Base-by-base conservation (phyloP, 352 stramenopile species). In the Phytophthora cactorum region DNA sequence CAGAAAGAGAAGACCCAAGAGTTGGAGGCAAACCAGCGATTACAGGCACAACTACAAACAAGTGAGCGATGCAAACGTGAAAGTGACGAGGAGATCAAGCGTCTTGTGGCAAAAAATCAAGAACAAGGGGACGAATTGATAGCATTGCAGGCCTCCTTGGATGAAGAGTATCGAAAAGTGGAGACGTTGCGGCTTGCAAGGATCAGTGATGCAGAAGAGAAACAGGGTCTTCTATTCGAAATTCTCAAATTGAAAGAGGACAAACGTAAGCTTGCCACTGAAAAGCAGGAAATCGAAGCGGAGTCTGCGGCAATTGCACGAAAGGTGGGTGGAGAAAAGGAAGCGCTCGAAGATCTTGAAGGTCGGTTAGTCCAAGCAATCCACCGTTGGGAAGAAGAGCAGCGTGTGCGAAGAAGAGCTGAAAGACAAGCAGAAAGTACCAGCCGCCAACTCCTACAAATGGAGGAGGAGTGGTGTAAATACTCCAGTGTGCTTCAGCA, bases 201-300 rank as follows among this genome's bases (percentile, higher is more conserved):
- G 59, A 28, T 57, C 1, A 61, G 31, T 6, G 74, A 79, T 22
- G 57, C 59, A 28, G 66, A 66, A 49, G 81, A 90, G 54, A 82
- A 80, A 9, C 81, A 91, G 59, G 55, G 46, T 14, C 52, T 89
- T 22, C 43, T 85, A 4, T 50, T 79, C 8, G 73, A 90, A 32
- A 73, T 86, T 1, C 51, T 89, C 0, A 83, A 83, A 36, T 49
- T 91, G 14, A 78, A 84, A 55, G 70, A 89, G 14, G 79, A 84
- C 3, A 82, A 79, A 34, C 63, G 63, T 0, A 62, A 57, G 12
- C 15, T 78, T n/a, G 14, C 64, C 2, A 59, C 74, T 12, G 58
- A 83, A 15, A 81, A 86, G 17, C 51, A 66, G 9, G 73, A 67
- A 4, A 15, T 83, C 0, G 63, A 81, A 54, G 41, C 34, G 0